Base-by-base conservation (phyloP, 2,329 filamentous ascomycete species). In the Nemania sp. region DNA sequence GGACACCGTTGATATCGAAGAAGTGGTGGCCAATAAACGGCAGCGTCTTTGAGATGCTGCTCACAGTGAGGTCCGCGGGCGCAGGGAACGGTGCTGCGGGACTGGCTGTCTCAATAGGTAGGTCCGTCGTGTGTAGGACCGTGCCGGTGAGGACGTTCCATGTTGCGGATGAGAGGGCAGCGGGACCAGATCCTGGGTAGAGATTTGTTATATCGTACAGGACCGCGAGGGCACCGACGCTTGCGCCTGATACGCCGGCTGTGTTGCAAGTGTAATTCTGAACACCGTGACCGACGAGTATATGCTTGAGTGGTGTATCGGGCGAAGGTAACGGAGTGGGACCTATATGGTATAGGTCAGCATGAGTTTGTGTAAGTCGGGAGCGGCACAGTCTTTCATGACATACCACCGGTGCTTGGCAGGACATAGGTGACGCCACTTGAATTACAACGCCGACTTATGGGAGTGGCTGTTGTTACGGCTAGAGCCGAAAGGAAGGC, bases 191-290 rank as follows among this genome's bases (percentile, higher is more conserved):
- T 24, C 80, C 80, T 0, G 87, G 86, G 77, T 85, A 87, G n/a
- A 88, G 79, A 3, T 70, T 35, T 13, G 83, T 85, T 71, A 85
- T 80, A 73, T 90, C 87, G 83, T 88, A 89, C 67, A 90, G 84
- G 62, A 86, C 84, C 68, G 88, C 88, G 26, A 89, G 80, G 54
- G 88, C 88, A 53, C 88, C 88, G 22, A 80, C 77, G n/a, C 83
- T 78, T 5, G 73, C 73, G 32, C 83, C 80, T 0, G 73, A 71
- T 2, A 76, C 77, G 10, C 79, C 77, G 18, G 74, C 70, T 13
- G 74, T 64, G 32, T 73, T 76, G 79, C 89, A 92, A 43, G 87
- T 89, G 82, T 92, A 92, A 84, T 92, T 92, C 75, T 92, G 89
- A 73, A 89, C 86, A 65, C 89, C 89, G 73, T 89, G 85, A 72